phyloP scores from a whole-genome alignment of 176 grass and related monocot species.

The Musa troglodytarum region DNA sequence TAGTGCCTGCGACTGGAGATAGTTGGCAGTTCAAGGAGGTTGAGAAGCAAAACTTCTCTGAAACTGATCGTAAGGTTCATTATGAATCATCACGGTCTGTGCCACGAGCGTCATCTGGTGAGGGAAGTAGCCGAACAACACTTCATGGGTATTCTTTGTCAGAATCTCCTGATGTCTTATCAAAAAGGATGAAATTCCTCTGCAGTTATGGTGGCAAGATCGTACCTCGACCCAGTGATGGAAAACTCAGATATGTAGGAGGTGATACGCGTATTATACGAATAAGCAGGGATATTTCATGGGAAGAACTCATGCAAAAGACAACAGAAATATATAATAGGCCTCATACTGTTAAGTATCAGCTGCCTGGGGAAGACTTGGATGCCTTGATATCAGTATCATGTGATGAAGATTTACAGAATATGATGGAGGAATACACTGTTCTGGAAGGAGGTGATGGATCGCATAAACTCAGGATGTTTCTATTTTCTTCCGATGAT shows the following conservation, averaged over 20 bases:
- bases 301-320: slow-evolving; percentile 78
- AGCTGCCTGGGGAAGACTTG: slow-evolving; percentile 82
- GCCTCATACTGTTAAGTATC: slow-evolving; percentile 81
- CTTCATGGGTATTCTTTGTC: slow-evolving; percentile 55
- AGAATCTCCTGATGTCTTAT: slow-evolving; percentile 38
- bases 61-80: slow-evolving; percentile 44
- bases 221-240: slow-evolving; percentile 80
- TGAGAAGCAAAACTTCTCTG: slow-evolving; percentile 39
- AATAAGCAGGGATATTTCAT: slow-evolving; percentile 59
- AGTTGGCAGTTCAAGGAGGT: slow-evolving; percentile 23
- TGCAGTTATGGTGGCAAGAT: slow-evolving; percentile 96
- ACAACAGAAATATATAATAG: slow-evolving; percentile 52
- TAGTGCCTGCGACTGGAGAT: slow-evolving; percentile 35
- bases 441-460: slow-evolving; percentile 60
- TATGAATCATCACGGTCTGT: slow-evolving; percentile 46
- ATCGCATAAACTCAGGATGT: slow-evolving; percentile 80
- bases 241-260: slow-evolving; percentile 90
- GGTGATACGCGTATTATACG: slow-evolving; percentile 90
- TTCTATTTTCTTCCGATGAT: slow-evolving; percentile 73
- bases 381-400: slow-evolving; percentile 83
- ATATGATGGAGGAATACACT: slow-evolving; percentile 85
- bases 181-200: slow-evolving; percentile 67
- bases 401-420: slow-evolving; percentile 77
- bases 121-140: slow-evolving; percentile 38
- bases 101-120: slow-evolving; percentile 34